Percentiles rank a stretch among this genome's conserved stretches.
These are phyloP conservation scores for Oryza officinalis DNA, from an alignment of 176 grass and related monocot species.

Conservation along the genomic window DNA sequence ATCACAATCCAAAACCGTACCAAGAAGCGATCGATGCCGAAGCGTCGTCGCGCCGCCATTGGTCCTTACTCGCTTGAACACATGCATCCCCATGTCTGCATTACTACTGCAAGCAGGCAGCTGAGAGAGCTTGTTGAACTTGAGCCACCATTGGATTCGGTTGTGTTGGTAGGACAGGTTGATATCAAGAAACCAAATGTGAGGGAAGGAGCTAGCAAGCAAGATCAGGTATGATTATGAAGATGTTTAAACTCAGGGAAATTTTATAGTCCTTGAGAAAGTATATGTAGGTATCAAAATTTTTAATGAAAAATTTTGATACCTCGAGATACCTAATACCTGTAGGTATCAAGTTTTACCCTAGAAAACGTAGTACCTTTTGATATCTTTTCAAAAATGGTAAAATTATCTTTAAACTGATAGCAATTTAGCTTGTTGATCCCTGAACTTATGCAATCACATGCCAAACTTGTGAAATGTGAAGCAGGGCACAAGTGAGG, in stretches of 20 bases:
- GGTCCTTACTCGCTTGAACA: background rate
- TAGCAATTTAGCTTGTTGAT: background rate
- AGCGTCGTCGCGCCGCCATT: background rate
- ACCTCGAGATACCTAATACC: no score
- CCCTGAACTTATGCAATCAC: background rate
- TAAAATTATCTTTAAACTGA: background rate
- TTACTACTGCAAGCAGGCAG: constrained; percentile 40
- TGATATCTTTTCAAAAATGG: no score
- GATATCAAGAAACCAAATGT: background rate
- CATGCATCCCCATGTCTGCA: constrained; percentile 37
- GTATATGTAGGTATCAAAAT: no score
- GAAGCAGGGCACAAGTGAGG: background rate
- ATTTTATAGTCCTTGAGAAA: no score
- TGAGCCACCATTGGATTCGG: background rate
- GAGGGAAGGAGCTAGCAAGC: background rate
- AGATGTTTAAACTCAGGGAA: background rate
- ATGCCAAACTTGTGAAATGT: constrained; percentile 16
- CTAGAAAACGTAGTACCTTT: no score
- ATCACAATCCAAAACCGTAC: background rate
- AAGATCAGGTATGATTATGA: constrained; percentile 27
- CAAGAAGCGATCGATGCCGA: constrained; percentile 15
- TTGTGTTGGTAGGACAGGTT: background rate
- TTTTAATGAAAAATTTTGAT: no score
- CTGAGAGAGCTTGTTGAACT: constrained; percentile 26
- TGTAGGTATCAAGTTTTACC: no score